Evolutionary conservation across 768 basidiomycete genomes (phyloP).

Genomic region (Lactarius evosmus): DNA sequence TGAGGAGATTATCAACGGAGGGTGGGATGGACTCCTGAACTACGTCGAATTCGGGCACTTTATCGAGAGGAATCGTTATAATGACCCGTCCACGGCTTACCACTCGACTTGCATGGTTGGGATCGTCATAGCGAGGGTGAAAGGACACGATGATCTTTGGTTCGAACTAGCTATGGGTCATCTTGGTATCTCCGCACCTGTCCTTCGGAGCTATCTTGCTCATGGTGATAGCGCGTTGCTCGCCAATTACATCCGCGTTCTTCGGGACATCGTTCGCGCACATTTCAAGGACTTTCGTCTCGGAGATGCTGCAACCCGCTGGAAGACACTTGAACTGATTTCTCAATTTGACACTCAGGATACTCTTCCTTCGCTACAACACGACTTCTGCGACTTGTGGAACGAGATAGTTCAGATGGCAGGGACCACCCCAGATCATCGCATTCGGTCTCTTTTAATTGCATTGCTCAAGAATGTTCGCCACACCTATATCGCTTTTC

Average conservation of each 20-base stretch:
- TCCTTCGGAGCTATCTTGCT: too few relatives aligned
- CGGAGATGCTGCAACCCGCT: too few relatives aligned
- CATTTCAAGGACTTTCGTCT: too few relatives aligned
- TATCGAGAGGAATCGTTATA: background rate
- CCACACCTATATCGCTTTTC: background rate
- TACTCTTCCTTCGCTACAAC: background rate
- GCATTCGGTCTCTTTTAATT: background rate
- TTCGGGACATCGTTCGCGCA: too few relatives aligned
- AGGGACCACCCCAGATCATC: too few relatives aligned
- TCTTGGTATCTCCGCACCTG: too few relatives aligned
- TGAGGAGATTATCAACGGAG: background rate
- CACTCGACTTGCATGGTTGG: background rate
- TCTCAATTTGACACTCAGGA: background rate
- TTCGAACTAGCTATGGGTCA: too few relatives aligned
- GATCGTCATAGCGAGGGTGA: background rate
- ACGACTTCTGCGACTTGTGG: too few relatives aligned
- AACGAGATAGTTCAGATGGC: too few relatives aligned
- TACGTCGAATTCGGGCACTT: background rate
- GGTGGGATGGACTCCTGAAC: background rate
- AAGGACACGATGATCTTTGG: too few relatives aligned
- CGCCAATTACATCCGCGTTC: too few relatives aligned
- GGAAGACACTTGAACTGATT: background rate
- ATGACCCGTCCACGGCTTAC: background rate
- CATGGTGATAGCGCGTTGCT: too few relatives aligned
- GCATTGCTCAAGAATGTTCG: constrained; percentile 1